Base-by-base conservation (phyloP, 352 stramenopile species). In the Phytophthora podocarpi region DNA sequence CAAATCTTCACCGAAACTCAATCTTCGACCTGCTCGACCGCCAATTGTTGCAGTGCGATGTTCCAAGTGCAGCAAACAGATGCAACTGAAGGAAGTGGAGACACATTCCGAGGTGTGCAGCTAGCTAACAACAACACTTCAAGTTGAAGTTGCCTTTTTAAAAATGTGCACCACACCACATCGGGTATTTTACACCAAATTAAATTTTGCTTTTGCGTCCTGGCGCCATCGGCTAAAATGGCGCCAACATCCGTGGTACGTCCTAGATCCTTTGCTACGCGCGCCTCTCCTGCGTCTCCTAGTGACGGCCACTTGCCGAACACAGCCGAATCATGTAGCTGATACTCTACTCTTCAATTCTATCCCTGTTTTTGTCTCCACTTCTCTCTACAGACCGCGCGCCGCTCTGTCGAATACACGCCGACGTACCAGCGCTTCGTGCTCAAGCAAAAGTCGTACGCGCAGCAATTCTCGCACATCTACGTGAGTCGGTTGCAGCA, bases 381-480 rank as follows among this genome's bases (percentile, higher is more conserved):
- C 58, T 27, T 59, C 9, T 18, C 5, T 18, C 48, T 55, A 32
- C 20, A 87, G 78, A 78, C 72, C 23, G 12, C 51, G 39, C 72
- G 80, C 8, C 41, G 18, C 13, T 77, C 67, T 5, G 80, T 61
- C 20, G 73, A 76, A 9, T 90, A 90, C 64, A 80, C 59, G 16
- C 64, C 59, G 7, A 62, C 31, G 5, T 69, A 65, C 15, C 67
- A 92, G 54, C 81, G 89, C 32, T 97, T 96, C 54, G 74, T 91
- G 52, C 70, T 95, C 26, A 91, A 95, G 70, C 75, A 92, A 43
- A 91, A 93, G 62, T 83, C 57, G 58, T 97, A 93, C 68, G 77
- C 70, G 12, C 87, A 93, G 65, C 91, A 97, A 67, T 97, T 92
- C 72, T 95, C 83, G 55, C 88, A 97, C 72, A 89, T 97, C 31